These are phyloP conservation scores for Pseudogymnoascus sp. DNA, from an alignment of 2,329 filamentous ascomycete genomes.

Conservation along the genomic window DNA sequence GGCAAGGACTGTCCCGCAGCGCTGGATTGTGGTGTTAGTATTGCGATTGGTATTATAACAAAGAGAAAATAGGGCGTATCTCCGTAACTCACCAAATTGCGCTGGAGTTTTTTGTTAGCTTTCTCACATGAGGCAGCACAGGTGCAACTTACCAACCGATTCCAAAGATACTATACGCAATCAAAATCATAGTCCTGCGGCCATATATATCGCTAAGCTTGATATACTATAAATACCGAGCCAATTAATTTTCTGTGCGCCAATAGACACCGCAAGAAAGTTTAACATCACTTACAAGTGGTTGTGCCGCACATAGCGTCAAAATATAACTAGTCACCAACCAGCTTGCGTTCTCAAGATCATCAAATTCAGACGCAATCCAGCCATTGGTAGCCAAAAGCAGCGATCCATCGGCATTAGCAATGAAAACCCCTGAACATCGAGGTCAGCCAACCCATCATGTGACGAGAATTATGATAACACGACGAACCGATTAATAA, in stretches of 20 bases:
- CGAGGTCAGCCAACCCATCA: not conserved
- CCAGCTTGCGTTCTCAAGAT: constrained; percentile 49
- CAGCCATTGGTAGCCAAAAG: constrained; percentile 57
- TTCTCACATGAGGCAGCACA: not conserved
- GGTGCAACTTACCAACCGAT: constrained; percentile 23
- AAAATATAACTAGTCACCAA: constrained; percentile 45
- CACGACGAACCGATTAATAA: not conserved
- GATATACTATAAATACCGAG: not conserved
- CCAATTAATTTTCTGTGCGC: not conserved
- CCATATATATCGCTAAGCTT: constrained; percentile 52
- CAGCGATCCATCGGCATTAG: constrained; percentile 55
- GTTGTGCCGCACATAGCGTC: constrained; percentile 43
- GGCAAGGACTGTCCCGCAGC: constrained; percentile 39
- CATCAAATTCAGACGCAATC: constrained; percentile 53
- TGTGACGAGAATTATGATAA: not conserved
- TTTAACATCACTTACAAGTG: constrained; percentile 34
- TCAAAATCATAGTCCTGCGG: constrained; percentile 41
- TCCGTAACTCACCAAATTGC: constrained; percentile 33
- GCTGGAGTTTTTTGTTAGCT: constrained; percentile 8
- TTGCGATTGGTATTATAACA: not conserved
- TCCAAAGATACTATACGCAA: constrained; percentile 43
- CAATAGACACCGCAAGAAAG: not conserved
- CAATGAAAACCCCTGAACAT: constrained; percentile 50
- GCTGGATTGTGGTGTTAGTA: constrained; percentile 19
- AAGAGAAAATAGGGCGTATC: not conserved